Conservation (phyloP, 2,329 filamentous ascomycete species). For the Trichothecium roseum region DNA sequence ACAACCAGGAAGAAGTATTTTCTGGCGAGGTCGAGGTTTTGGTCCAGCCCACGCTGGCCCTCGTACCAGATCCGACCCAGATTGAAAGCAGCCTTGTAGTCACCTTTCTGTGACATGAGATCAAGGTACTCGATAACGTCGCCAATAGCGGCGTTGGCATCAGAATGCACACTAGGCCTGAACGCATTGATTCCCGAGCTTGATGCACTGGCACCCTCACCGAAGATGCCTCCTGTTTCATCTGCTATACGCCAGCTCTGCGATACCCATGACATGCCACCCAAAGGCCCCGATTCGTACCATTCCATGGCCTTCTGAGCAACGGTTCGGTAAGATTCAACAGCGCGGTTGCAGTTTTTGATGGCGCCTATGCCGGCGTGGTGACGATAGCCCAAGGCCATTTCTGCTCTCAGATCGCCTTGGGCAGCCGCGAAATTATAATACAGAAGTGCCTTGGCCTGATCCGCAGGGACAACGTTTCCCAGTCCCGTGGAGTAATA, state of each 20-base stretch:
- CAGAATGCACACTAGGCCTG: slow-evolving; percentile 61
- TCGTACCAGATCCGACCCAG: slow-evolving; percentile 84
- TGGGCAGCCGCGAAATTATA: slow-evolving; percentile 86
- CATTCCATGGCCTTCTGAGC: slow-evolving; percentile 87
- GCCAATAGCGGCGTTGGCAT: slow-evolving; percentile 77
- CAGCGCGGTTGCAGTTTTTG: slow-evolving; percentile 75
- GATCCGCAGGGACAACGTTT: slow-evolving; percentile 68
- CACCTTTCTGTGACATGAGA: slow-evolving; percentile 80
- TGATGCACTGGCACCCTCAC: slow-evolving; percentile 83
- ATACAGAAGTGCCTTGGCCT: slow-evolving; percentile 85
- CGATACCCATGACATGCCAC: slow-evolving; percentile 65
- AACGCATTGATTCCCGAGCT: slow-evolving; percentile 79
- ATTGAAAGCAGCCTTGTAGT: slow-evolving; percentile 78
- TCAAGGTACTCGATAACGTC: slow-evolving; percentile 93
- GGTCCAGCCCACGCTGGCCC: slow-evolving; percentile 63
- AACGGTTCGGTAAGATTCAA: slow-evolving; percentile 83
- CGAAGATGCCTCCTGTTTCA: slow-evolving; percentile 84
- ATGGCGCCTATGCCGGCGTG: slow-evolving; percentile 76
- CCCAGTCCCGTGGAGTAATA: slow-evolving; percentile 93
- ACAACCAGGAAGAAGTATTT: slow-evolving; percentile 75
- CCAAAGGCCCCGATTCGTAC: slow-evolving; percentile 82
- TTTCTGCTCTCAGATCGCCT: slow-evolving; percentile 77
- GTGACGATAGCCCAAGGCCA: slow-evolving; percentile 85
- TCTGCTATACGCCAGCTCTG: slow-evolving; percentile 84
- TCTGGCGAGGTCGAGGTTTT: slow-evolving; percentile 63